phyloP scores from a whole-genome alignment of 2,329 filamentous ascomycete genomes.

The Blastomyces emzantsi region DNA sequence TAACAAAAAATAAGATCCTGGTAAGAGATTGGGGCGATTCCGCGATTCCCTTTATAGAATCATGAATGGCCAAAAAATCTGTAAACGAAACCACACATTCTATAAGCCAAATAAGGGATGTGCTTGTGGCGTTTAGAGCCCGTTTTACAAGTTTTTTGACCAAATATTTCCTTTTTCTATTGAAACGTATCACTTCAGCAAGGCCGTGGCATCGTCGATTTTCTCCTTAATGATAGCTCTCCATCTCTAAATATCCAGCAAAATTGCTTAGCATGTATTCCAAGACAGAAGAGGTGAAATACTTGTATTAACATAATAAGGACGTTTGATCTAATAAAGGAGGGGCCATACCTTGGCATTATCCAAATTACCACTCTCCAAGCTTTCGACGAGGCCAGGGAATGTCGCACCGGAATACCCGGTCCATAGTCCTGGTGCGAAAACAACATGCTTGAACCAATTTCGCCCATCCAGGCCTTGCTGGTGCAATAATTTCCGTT shows the following conservation, averaged over 20 bases:
- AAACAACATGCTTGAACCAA: slow-evolving; percentile 96
- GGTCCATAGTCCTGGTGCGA: slow-evolving; percentile 84
- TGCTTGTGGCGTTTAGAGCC: neutral
- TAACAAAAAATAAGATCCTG: too few species aligned
- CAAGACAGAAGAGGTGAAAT: neutral
- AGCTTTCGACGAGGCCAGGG: slow-evolving; percentile 54
- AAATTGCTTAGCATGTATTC: slow-evolving; percentile 9
- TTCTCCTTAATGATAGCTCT: slow-evolving; percentile 31
- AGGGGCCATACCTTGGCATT: slow-evolving; percentile 44
- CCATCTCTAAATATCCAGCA: slow-evolving; percentile 30
- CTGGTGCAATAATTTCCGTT: slow-evolving; percentile 68
- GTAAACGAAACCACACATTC: neutral
- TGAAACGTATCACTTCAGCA: neutral
- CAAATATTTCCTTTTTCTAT: neutral
- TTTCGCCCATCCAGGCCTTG: slow-evolving; percentile 66
- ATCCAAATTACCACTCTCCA: slow-evolving; percentile 43
- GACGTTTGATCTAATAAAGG: neutral
- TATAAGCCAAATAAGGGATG: neutral
- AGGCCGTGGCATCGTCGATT: slow-evolving; percentile 24
- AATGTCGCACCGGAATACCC: slow-evolving; percentile 71
- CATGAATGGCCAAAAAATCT: neutral
- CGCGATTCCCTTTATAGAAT: neutral
- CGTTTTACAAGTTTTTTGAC: too few species aligned
- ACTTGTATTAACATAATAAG: neutral
- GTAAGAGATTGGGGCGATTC: neutral